Percentiles rank a stretch among this genome's conserved stretches.
phyloP scores from a whole-genome alignment of 805 yeast species.

The Wickerhamiella azymoides region DNA sequence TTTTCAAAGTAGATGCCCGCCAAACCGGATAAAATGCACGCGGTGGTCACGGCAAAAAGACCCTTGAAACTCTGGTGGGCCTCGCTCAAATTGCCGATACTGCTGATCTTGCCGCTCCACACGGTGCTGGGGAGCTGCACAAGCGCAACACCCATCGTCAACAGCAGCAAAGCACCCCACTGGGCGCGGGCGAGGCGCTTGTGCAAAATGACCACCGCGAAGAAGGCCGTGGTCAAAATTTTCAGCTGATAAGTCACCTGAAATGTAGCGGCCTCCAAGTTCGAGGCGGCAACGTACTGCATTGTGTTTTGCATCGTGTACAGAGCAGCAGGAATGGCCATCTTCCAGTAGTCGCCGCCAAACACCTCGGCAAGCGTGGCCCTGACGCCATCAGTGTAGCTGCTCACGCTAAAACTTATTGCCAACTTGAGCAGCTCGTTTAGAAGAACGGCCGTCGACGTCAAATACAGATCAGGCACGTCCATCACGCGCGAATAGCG shows the following conservation, averaged over 20 bases:
- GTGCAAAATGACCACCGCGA: constrained; percentile 28
- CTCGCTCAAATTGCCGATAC: background rate
- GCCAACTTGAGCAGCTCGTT: constrained; percentile 28
- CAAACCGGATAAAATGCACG: constrained; percentile 29
- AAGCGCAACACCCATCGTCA: constrained; percentile 29
- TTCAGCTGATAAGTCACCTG: constrained; percentile 33
- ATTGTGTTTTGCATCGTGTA: constrained; percentile 30
- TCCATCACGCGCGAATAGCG: constrained; percentile 32
- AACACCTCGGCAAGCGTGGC: constrained; percentile 23
- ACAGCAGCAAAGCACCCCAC: constrained; percentile 27
- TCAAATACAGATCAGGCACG: constrained; percentile 21
- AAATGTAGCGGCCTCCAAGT: constrained; percentile 31
- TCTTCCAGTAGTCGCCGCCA: constrained; percentile 28
- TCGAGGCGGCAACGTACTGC: constrained; percentile 31
- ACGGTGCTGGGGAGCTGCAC: constrained; percentile 28
- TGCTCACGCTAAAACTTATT: constrained; percentile 22
- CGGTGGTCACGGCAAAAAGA: constrained; percentile 26
- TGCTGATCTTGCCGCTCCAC: constrained; percentile 1
- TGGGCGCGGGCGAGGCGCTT: constrained; percentile 23
- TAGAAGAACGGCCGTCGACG: constrained; percentile 30
- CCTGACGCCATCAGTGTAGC: constrained; percentile 17
- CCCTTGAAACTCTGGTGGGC: constrained; percentile 16
- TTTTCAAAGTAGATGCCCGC: constrained; percentile 34
- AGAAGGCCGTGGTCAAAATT: constrained; percentile 31
- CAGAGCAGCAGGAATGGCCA: constrained; percentile 29